These are phyloP conservation scores for Colletotrichum melonis DNA, from an alignment of 2,329 filamentous ascomycete species.

Conservation along the genomic window DNA sequence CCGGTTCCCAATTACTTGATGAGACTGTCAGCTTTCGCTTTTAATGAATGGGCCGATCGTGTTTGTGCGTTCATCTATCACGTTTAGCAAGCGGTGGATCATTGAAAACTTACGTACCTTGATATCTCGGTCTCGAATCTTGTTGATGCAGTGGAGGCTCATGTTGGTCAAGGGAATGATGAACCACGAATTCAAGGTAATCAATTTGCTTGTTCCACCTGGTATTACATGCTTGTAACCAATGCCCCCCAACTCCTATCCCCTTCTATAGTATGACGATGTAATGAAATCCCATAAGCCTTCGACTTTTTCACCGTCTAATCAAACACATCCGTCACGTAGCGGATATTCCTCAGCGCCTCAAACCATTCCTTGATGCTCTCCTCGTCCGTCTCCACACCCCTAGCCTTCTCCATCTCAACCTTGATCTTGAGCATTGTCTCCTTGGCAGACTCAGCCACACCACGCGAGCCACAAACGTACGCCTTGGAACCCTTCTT, in stretches of 20 bases:
- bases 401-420: conserved; percentile 43
- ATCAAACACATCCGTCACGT: conserved; percentile 73
- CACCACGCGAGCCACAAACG: conserved; percentile 67
- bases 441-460: conserved; percentile 55
- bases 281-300: background rate
- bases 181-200: background rate
- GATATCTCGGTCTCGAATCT: too few species aligned
- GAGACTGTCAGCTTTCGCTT: background rate
- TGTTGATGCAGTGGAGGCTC: too few species aligned
- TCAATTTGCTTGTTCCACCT: background rate
- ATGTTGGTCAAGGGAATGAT: background rate
- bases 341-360: conserved; percentile 63
- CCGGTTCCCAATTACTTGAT: background rate
- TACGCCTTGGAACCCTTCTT: conserved; percentile 62
- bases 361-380: conserved; percentile 60
- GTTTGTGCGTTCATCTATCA: background rate
- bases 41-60: background rate
- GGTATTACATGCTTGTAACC: background rate
- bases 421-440: conserved; percentile 39
- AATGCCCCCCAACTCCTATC: background rate
- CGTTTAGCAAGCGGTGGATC: background rate
- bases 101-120: too few species aligned
- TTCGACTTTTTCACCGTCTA: conserved; percentile 38
- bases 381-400: conserved; percentile 49
- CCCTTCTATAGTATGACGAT: background rate